Conservation (phyloP, 2,329 filamentous ascomycete species). For the Hypoxylon sp. region DNA sequence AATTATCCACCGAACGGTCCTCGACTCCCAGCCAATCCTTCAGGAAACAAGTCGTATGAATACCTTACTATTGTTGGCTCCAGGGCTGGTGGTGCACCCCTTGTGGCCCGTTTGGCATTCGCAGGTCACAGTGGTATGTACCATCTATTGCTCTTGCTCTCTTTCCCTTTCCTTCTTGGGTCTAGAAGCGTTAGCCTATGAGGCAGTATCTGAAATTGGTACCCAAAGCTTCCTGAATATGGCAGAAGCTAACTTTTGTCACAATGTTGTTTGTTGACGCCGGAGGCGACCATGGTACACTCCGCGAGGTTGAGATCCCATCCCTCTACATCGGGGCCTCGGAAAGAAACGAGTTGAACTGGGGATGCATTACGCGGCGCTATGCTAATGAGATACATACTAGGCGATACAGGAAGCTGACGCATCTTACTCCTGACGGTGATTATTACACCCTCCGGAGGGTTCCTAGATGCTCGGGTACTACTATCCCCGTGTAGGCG, state of each 20-base stretch:
- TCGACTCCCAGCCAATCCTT: constrained; percentile 26
- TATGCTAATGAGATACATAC: constrained; percentile 67
- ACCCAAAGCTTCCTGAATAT: neutral
- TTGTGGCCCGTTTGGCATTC: constrained; percentile 72
- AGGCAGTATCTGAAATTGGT: neutral
- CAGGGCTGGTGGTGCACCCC: constrained; percentile 69
- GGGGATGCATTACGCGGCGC: constrained; percentile 75
- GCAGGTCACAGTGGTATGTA: constrained; percentile 63
- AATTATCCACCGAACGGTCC: constrained; percentile 45
- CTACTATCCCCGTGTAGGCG: constrained; percentile 69
- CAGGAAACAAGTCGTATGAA: constrained; percentile 61
- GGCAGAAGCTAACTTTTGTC: neutral
- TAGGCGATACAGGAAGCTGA: constrained; percentile 69
- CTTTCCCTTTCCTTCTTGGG: neutral
- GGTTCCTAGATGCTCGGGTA: constrained; percentile 66
- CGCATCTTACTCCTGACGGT: constrained; percentile 66
- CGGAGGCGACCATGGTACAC: constrained; percentile 67
- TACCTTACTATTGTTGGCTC: constrained; percentile 76
- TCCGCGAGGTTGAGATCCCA: constrained; percentile 66
- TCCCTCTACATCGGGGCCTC: constrained; percentile 66
- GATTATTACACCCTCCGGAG: constrained; percentile 65
- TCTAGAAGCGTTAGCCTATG: neutral
- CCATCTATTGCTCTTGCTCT: constrained; percentile 2
- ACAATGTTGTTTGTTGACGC: constrained; percentile 69
- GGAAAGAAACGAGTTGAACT: constrained; percentile 68